These are phyloP conservation scores for Xylaria sp. DNA, from an alignment of 2,329 filamentous ascomycete genomes.

Conservation along the genomic window DNA sequence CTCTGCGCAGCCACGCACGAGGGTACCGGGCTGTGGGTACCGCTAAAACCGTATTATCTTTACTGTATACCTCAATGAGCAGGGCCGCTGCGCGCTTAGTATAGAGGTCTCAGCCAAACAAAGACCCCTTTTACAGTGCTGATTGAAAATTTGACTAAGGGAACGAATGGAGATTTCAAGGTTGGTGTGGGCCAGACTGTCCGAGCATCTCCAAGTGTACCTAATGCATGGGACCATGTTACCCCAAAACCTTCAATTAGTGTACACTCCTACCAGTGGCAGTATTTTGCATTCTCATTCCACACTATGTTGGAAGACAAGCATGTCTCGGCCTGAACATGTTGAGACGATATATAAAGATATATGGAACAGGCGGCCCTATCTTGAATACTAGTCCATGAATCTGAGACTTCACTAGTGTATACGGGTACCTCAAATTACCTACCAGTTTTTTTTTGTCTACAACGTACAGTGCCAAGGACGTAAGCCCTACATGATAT, in stretches of 20 bases:
- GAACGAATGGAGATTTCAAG: not conserved
- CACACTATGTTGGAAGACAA: not conserved
- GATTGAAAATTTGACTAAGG: slow-evolving; percentile 12
- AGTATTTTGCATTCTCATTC: too few relatives aligned
- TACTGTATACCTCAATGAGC: not conserved
- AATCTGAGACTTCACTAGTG: too few relatives aligned
- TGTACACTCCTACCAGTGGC: not conserved
- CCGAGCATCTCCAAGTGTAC: slow-evolving; percentile 5
- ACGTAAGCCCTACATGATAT: too few relatives aligned
- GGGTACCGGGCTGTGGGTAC: slow-evolving; percentile 8
- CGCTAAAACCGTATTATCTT: not conserved
- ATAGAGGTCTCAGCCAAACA: slow-evolving; percentile 11
- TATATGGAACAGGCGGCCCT: too few relatives aligned
- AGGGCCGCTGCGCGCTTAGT: not conserved
- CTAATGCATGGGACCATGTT: not conserved
- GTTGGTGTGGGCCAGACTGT: not conserved
- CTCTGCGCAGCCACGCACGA: slow-evolving; percentile 14
- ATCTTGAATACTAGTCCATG: too few relatives aligned
- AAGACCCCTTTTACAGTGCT: not conserved
- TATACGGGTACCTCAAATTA: too few relatives aligned
- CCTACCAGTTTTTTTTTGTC: too few relatives aligned
- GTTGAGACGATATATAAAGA: not conserved
- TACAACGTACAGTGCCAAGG: too few relatives aligned
- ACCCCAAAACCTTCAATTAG: not conserved
- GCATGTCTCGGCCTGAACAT: not conserved